Evolutionary conservation across 768 basidiomycete species (phyloP), one percentile per base, ranked within the genome.

Genomic region (Tricholoma terreum): DNA sequence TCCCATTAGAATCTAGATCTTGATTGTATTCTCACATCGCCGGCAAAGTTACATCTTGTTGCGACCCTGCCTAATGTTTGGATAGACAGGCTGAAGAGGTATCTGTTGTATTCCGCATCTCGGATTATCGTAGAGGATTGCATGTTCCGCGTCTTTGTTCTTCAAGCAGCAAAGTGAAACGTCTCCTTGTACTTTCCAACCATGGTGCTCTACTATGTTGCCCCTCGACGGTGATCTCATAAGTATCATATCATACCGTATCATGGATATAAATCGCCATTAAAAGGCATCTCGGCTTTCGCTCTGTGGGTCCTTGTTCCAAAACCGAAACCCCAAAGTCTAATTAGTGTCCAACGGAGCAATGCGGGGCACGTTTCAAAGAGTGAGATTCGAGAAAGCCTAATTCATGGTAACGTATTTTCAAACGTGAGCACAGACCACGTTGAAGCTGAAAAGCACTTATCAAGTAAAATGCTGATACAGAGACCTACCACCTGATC

Each of bases 401-500:
- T 31, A 31, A 30, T 49, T 12, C n/a, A 3, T 49, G 46, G 30
- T 11, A 36, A 35, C n/a, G 50, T 35, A 33, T 35, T 40, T 36
- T 30, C 33, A 35, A 21, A 34, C 15, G 12, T 15, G 27, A 34
- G 21, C 1, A 46, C 27, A 14, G 27, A 46, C 14, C 31, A 34
- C 15, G 27, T 7, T 51, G 50, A 51, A 19, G 42, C 38, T 30
- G 43, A 34, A 24, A 30, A 45, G 50, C 50, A 27, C 57, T 54
- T 52, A 45, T 17, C 22, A 48, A 50, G 56, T 54, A 54, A 12
- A 53, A 38, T 51, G 33, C 15, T 27, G 24, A 27, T 27, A 27
- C 24, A 6, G 6, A 27, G 24, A 50, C 22, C 17, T 35, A 33
- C 51, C 33, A 53, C 34, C 58, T 61, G 62, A 63, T 61, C 62